Evolutionary conservation across 2,329 filamentous ascomycete species (phyloP).

Genomic region (Curvularia verruculosa): DNA sequence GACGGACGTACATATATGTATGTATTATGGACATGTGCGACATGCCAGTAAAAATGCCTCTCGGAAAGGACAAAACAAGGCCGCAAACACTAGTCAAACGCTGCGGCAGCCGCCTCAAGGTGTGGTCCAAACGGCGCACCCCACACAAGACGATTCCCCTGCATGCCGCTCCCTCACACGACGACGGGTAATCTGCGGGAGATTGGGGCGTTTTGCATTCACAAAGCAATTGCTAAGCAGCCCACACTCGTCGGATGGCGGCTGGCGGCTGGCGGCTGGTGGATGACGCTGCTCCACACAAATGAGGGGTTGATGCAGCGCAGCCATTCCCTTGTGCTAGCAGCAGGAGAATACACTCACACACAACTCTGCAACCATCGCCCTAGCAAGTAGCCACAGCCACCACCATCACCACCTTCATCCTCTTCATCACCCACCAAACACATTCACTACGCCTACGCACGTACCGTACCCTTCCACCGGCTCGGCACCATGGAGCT

Average conservation of each 20-base stretch:
- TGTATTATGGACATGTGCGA: background rate
- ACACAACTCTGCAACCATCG: constrained; percentile 5
- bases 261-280: background rate
- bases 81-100: constrained; percentile 12
- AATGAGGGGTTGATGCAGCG: background rate
- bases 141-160: constrained; percentile 29
- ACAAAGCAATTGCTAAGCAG: constrained; percentile 3
- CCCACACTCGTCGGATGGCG: background rate
- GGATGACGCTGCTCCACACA: background rate
- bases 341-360: too few species aligned
- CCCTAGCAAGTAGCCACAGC: too few species aligned
- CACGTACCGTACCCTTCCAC: background rate
- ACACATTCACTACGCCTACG: background rate
- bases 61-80: background rate
- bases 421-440: background rate
- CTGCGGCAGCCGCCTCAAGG: background rate
- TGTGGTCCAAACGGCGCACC: constrained; percentile 9
- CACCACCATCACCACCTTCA: background rate
- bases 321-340: too few species aligned
- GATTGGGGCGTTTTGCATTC: constrained; percentile 16
- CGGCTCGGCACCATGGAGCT: constrained; percentile 45
- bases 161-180: constrained; percentile 1
- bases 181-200: constrained; percentile 32
- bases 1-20: too few species aligned
- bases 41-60: too few species aligned